Base-by-base conservation (phyloP, 2,329 filamentous ascomycete species). In the Chrysoporthe puriensis region DNA sequence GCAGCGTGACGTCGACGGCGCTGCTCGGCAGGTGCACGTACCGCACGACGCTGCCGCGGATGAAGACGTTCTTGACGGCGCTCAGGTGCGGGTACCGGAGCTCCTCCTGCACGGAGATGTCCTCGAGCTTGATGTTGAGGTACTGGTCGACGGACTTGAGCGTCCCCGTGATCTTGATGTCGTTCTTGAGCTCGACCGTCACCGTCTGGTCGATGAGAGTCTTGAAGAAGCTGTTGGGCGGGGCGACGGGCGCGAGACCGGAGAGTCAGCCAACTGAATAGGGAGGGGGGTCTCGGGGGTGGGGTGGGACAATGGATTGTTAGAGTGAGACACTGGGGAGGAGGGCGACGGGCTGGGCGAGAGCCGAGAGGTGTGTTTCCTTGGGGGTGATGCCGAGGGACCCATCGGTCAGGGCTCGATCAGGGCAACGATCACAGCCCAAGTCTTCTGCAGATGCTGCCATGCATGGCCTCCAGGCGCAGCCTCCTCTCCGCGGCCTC, bases 111-210 rank as follows among this genome's bases (percentile, higher is more conserved):
- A 98, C 95, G 71, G 90, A 87, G 70, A 98, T 96, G 76, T 97
- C 93, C 77, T 99, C 96, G 62, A 99, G 88, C 85, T 98, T 98
- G 83, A 99, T 97, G 83, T 99, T 99, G 77, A 99, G 88, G 82
- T 97, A 99, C 83, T 98, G 96, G 79, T 99, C 96, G 73, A 99
- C 95, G 77, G 92, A 96, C 85, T 98, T 99, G 73, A 99, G 86
- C 46, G 91, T 96, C 73, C 96, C 96, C 75, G 93, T 92, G 79
- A 99, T 96, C 78, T 94, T 94, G 74, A 99, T 97, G 82, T 99
- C 96, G 80, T 99, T 99, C 83, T 99, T 99, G 79, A 99, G 92
- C 84, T 99, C 96, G 78, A 99, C 94, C 59, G 94, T 98, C 76
- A 99, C 94, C 84, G 96, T 90, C 74, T 96, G 91, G 84, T 97